These are phyloP conservation scores for Daldinia bambusicola DNA, from an alignment of 495 filamentous ascomycete genomes.

Conservation along the genomic window DNA sequence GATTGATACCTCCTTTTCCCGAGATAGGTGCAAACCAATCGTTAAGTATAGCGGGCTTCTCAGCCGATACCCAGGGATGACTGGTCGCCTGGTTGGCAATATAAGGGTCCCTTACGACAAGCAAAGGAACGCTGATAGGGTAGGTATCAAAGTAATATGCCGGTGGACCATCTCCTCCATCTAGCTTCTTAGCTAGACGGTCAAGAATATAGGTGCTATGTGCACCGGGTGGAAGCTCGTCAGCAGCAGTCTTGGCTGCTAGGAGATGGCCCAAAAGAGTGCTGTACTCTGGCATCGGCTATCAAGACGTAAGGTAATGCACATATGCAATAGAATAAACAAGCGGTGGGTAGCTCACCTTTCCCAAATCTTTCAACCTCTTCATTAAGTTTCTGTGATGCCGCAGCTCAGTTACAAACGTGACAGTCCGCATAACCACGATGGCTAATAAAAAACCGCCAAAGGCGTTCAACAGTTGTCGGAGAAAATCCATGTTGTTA, in stretches of 20 bases:
- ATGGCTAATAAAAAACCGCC: conserved; percentile 33
- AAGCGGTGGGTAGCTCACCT: conserved; percentile 23
- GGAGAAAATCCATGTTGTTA: conserved; percentile 23
- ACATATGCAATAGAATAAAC: background rate
- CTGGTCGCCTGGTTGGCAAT: conserved; percentile 44
- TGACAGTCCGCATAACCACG: conserved; percentile 16
- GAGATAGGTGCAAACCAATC: conserved; percentile 46
- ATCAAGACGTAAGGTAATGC: background rate
- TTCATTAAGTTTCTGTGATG: conserved; percentile 32
- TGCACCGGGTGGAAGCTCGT: conserved; percentile 37
- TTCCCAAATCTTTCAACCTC: conserved; percentile 38
- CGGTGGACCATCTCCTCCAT: conserved; percentile 16
- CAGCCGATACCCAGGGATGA: conserved; percentile 37
- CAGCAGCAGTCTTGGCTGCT: conserved; percentile 40
- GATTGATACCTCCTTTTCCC: conserved; percentile 42
- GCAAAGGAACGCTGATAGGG: conserved; percentile 39
- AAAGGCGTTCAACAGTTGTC: conserved; percentile 26
- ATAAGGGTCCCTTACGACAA: conserved; percentile 41
- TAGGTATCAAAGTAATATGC: conserved; percentile 47
- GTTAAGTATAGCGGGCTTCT: conserved; percentile 38
- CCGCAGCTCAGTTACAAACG: conserved; percentile 37
- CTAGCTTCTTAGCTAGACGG: conserved; percentile 33
- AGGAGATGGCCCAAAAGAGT: conserved; percentile 46
- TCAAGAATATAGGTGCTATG: conserved; percentile 41
- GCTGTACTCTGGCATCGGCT: conserved; percentile 46